Evolutionary conservation across 805 yeast genomes (phyloP), one percentile per base, ranked within the genome.

Genomic region (Yarrowia divulgata): DNA sequence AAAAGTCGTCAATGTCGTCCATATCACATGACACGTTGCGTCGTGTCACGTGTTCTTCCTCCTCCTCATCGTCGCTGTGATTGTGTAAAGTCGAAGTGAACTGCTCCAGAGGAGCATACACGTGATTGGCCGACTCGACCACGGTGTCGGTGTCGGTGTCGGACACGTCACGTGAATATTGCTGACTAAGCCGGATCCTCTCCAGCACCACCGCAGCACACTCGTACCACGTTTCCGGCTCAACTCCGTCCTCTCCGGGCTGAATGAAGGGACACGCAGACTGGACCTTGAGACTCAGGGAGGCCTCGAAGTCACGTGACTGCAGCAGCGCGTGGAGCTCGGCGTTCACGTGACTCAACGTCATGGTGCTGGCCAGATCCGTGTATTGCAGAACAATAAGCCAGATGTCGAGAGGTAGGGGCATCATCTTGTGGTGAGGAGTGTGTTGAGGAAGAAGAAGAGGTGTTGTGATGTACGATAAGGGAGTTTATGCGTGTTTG

Each of bases 401-500:
- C 60, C 60, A 54, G 3, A 54, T 54, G 60, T 54, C 60, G 45
- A 54, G 60, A 1, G 45, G 45, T 10, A 54, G 32, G 3, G 60
- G 7, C 60, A 54, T 54, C 29, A 23, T 23, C 29, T 4, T 13
- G 14, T 37, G 43, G 5, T 19, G 43, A 9, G 40, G 3, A 7
- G 46, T 10, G 49, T 45, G 14, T 14, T 16, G 14, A 8, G 13
- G 18, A 43, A 23, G 46, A n/a, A 43, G 58, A 19, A 23, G 37
- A 32, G 13, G 23, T 50, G 58, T 18, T 18, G 34, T 8, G n/a
- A 37, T 54, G 60, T 54, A 23, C 34, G 60, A 54, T 54, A 54
- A 54, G 60, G 12, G 60, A 54, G 60, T 39, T 54, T 54, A 54
- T 54, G 43, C 45, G 60, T 54, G 45, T 37, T 54, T 39, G 45